Evolutionary conservation across 805 yeast species (phyloP).

Genomic region (Nadsonia fulvescens): DNA sequence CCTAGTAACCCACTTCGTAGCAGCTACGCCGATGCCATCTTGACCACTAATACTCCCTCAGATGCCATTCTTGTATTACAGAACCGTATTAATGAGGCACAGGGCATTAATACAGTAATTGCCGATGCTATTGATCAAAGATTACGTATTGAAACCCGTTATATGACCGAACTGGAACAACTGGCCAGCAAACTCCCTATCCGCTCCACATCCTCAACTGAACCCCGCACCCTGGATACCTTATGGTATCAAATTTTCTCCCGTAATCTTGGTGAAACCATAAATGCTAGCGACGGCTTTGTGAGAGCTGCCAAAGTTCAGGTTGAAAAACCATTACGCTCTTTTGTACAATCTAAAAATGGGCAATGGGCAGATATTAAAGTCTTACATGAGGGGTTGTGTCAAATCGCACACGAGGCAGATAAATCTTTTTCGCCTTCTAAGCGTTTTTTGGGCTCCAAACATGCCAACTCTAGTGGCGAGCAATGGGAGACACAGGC

Average conservation of each 20-base stretch:
- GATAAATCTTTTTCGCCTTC: too few species aligned
- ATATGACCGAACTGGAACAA: constrained; percentile 29
- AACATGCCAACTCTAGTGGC: constrained; percentile 21
- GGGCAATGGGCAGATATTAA: constrained; percentile 39
- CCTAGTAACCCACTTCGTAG: too few species aligned
- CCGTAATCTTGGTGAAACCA: constrained; percentile 4
- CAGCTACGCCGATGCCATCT: constrained; percentile 25
- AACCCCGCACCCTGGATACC: constrained; percentile 2
- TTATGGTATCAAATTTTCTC: constrained; percentile 5
- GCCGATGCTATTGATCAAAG: constrained; percentile 43
- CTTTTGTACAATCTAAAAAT: constrained; percentile 29
- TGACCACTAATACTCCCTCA: constrained; percentile 31
- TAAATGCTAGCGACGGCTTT: constrained; percentile 13
- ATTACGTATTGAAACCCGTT: constrained; percentile 28
- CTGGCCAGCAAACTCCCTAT: constrained; percentile 18
- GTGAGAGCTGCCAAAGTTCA: constrained; percentile 23
- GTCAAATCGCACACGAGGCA: constrained; percentile 26
- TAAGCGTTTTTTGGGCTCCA: too few species aligned
- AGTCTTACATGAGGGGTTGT: constrained; percentile 24
- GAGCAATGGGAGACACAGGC: constrained; percentile 65
- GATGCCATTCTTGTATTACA: constrained; percentile 43
- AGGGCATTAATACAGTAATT: constrained; percentile 38
- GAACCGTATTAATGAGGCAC: constrained; percentile 37
- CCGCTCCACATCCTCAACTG: too few species aligned
- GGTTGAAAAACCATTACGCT: constrained; percentile 20